Evolutionary conservation across 139 green algal species (phyloP).

Genomic region (Spirogloea muscicola): DNA sequence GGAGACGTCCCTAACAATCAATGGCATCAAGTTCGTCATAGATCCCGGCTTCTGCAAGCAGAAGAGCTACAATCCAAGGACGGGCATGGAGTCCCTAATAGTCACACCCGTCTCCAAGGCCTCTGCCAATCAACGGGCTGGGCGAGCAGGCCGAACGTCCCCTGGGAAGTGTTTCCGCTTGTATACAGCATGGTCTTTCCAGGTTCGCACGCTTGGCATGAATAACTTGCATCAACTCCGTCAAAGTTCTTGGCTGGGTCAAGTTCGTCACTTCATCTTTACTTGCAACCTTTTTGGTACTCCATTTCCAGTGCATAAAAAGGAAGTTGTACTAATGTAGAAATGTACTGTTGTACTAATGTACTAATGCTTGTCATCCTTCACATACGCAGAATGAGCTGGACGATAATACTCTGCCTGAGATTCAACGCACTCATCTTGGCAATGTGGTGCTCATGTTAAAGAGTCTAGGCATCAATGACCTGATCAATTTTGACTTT

Average conservation of each 20-base stretch:
- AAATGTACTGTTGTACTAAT: no score
- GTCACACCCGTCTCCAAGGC: conserved; percentile 89
- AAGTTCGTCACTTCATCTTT: no score
- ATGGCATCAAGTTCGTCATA: conserved; percentile 95
- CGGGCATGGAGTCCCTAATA: conserved; percentile 91
- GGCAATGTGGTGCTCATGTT: conserved; percentile 96
- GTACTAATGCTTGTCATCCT: no score
- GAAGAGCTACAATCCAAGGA: conserved; percentile 93
- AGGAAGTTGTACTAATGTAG: no score
- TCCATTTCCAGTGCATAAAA: no score
- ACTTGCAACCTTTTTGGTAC: no score
- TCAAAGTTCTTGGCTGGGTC: no score
- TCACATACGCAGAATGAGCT: conserved; percentile 94
- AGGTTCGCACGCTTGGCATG: no score
- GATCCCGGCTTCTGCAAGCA: conserved; percentile 96
- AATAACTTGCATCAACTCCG: no score
- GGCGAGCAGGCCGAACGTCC: conserved; percentile 59
- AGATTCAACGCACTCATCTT: conserved; percentile 97
- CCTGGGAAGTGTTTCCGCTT: conserved; percentile 95
- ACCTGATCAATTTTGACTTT: conserved; percentile 95
- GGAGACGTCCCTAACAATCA: conserved; percentile 95
- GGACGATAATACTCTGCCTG: conserved; percentile 93
- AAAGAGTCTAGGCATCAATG: conserved; percentile 85
- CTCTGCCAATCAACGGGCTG: conserved; percentile 79
- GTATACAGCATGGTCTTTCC: conserved; percentile 89